Conservation (phyloP, 2,329 filamentous ascomycete species). For the Colletotrichum higginsianum region DNA sequence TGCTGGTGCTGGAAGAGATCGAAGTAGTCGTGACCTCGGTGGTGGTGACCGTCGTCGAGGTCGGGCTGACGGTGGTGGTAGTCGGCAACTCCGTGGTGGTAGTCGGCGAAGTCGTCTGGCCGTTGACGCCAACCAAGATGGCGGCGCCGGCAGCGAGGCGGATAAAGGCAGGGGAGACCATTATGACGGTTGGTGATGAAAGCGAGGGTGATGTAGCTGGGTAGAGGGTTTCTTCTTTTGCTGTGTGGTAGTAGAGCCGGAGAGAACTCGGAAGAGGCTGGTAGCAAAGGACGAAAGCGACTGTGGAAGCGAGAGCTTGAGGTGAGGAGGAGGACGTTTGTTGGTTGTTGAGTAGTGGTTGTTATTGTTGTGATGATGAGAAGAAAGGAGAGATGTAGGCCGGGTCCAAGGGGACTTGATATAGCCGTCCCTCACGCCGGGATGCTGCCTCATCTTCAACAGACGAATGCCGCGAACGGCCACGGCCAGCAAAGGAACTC, state of each 20-base stretch:
- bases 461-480: background rate
- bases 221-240: too few relatives aligned
- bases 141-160: constrained; percentile 28
- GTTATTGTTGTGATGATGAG: constrained; percentile 1
- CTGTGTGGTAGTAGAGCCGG: background rate
- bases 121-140: constrained; percentile 30
- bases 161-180: constrained; percentile 22
- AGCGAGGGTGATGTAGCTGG: background rate
- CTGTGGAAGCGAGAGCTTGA: background rate
- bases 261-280: background rate
- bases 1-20: background rate
- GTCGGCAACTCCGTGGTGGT: background rate
- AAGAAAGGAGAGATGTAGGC: background rate
- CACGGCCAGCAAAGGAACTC: too few relatives aligned
- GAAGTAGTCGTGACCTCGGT: background rate
- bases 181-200: background rate
- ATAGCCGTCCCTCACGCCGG: background rate
- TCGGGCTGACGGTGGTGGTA: background rate
- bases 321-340: background rate
- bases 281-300: constrained; percentile 10
- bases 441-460: background rate
- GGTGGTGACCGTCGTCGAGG: background rate
- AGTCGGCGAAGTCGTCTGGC: constrained; percentile 6
- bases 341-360: background rate
- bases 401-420: background rate